Base-by-base conservation (phyloP, 768 basidiomycete species). In the Kondoa subrosea region DNA sequence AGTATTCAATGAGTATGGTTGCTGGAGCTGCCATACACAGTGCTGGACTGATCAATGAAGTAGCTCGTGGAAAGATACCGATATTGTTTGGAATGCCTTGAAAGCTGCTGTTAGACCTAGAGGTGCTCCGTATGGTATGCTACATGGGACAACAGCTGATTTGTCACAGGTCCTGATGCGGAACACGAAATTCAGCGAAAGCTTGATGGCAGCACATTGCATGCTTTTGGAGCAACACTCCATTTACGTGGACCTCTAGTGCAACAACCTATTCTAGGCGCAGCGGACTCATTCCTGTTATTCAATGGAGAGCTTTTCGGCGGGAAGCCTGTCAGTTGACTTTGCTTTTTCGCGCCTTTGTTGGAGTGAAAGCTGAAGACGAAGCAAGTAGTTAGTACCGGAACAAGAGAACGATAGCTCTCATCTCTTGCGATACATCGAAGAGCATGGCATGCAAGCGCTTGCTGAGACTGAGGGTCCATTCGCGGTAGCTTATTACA, bases 401-500 rank as follows among this genome's bases (percentile, higher is more conserved):
- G 68, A 78, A 0, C 70, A 82, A 1, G 86, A 89, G 70, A 91
- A 91, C 71, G 90, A 91, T 69, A 87, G 88, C 0, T 78, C 78
- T 56, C 83, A 81, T 70, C 77, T 84, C 0, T 80, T 83, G 62
- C 72, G 75, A 4, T 68, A 66, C 25, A 69, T 83, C 32, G 72
- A 66, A 1, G 66, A 70, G 73, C 0, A 80, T 40, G 78, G 81
- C n/a, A 76, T 90, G 32, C 75, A 79, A 29, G 75, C 78, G 60
- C 72, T 91, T 56, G 83, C 82, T 27, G 76, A 71, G 30, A 79
- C 91, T 17, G 89, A 92, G 74, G 90, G 90, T 66, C 90, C 90
- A 84, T 91, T 89, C 76, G 89, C 88, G 0, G 85, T 91, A 71
- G 83, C 85, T 0, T 89, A 84, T 74, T 90, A 85, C 74, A 82